Evolutionary conservation across 1,284 basidiomycete genomes (phyloP), one percentile per base, ranked within the genome.

Genomic region (Mycena sp.): DNA sequence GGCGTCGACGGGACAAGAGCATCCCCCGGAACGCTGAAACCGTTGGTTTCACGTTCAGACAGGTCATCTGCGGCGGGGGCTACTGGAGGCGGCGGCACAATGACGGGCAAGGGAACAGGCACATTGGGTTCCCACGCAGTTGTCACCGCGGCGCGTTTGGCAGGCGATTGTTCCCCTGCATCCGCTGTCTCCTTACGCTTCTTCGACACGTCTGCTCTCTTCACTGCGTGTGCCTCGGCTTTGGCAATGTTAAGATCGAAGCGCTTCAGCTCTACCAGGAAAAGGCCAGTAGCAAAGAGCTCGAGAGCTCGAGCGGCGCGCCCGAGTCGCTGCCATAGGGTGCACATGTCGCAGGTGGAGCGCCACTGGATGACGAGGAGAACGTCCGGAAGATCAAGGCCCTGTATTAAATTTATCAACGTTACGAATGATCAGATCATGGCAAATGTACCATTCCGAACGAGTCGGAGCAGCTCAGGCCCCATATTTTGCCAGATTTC

Each of bases 341-440:
- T 67, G 35, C 61, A 63, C 37, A 71, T 38, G 38, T 54, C 50
- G 62, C 67, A 67, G 14, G 71, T 67, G 2, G 67, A 62, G 6
- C 63, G 65, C 75, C 75, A 80, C 54, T 80, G 77, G 1, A 78
- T 60, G 11, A 78, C 70, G 2, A 78, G 14, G 12, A 66, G 40
- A n/a, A 80, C 70, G 62, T 77, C 72, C 0, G 71, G 67, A 6
- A 79, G 21, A 56, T 79, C 75, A 32, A 80, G 63, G 5, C 77
- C 76, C 77, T 78, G 49, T 32, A 12, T 17, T 28, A 32, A 25
- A 14, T 14, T 58, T 26, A 50, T 35, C 10, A 29, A 4, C 6
- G 6, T 12, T 21, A 21, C 21, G 7, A 14, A 7, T 21, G 2
- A 37, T 49, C n/a, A 12, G 19, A 6, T 41, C 23, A 30, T n/a